Conservation (phyloP, 768 basidiomycete genomes). For the Suillus variegatus region DNA sequence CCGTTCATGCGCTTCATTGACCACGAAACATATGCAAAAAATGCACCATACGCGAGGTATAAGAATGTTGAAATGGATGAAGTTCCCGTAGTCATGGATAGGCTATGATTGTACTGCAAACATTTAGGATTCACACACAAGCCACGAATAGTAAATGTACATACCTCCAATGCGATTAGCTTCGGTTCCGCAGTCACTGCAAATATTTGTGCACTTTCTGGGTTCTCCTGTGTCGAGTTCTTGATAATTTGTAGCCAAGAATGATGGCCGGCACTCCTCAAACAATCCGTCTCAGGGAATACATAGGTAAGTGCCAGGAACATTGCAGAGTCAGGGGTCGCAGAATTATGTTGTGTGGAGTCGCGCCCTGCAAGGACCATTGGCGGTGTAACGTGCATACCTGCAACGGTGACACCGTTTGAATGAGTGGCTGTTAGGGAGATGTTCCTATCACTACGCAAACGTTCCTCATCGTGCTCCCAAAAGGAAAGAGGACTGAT, state of each 20-base stretch:
- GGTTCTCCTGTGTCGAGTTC: slow-evolving; percentile 36
- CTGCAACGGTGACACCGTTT: slow-evolving; percentile 56
- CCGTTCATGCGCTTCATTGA: slow-evolving; percentile 77
- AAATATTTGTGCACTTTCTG: slow-evolving; percentile 35
- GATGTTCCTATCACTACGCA: slow-evolving; percentile 57
- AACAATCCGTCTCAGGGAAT: slow-evolving; percentile 75
- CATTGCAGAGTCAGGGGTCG: slow-evolving; percentile 62
- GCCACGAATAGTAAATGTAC: slow-evolving; percentile 21
- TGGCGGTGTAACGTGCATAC: slow-evolving; percentile 64
- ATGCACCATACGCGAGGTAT: slow-evolving; percentile 74
- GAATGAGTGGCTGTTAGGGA: slow-evolving; percentile 57
- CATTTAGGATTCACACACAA: slow-evolving; percentile 14
- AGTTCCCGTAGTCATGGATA: slow-evolving; percentile 46
- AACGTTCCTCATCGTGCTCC: slow-evolving; percentile 56
- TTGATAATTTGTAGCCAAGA: slow-evolving; percentile 62
- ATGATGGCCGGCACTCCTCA: slow-evolving; percentile 59
- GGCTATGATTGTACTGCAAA: slow-evolving; percentile 54
- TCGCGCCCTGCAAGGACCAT: slow-evolving; percentile 81
- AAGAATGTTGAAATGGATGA: slow-evolving; percentile 70
- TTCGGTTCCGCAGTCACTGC: slow-evolving; percentile 44
- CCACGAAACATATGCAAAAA: slow-evolving; percentile 74
- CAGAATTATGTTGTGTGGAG: slow-evolving; percentile 48
- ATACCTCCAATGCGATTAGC: slow-evolving; percentile 48
- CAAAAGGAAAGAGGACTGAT: slow-evolving; percentile 78
- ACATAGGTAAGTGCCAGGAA: slow-evolving; percentile 83